Evolutionary conservation across 495 filamentous ascomycete genomes (phyloP).

Genomic region (Talaromyces adpressus): DNA sequence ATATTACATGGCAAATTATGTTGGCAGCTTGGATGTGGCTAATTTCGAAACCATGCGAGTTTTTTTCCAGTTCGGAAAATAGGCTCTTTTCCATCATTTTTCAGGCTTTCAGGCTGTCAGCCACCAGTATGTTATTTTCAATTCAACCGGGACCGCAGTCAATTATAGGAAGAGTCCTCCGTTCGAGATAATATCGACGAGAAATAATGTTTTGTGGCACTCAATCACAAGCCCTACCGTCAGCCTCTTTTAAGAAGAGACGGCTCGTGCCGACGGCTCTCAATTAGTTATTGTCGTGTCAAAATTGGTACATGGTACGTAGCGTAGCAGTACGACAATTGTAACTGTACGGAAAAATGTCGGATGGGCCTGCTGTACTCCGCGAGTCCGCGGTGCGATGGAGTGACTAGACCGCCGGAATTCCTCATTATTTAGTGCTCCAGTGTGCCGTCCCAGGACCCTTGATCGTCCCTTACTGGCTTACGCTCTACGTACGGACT

Average conservation of each 20-base stretch:
- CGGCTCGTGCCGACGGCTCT: neutral
- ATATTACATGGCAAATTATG: neutral
- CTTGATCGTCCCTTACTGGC: neutral
- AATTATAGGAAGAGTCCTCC: neutral
- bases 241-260: neutral
- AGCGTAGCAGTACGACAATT: neutral
- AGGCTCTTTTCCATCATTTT: neutral
- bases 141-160: neutral
- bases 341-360: neutral
- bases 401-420: neutral
- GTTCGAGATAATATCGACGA: neutral
- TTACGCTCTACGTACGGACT: neutral
- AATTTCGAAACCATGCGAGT: neutral
- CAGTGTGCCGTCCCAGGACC: neutral
- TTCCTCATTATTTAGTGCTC: neutral
- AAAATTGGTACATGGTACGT: neutral
- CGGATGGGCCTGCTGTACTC: neutral
- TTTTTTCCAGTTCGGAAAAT: neutral
- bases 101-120: neutral
- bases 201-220: neutral
- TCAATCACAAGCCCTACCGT: neutral
- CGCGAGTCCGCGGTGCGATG: neutral
- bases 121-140: neutral
- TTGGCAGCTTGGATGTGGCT: neutral
- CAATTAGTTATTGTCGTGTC: neutral